phyloP scores from a whole-genome alignment of 2,329 filamentous ascomycete species.

The Fusarium floridanum region DNA sequence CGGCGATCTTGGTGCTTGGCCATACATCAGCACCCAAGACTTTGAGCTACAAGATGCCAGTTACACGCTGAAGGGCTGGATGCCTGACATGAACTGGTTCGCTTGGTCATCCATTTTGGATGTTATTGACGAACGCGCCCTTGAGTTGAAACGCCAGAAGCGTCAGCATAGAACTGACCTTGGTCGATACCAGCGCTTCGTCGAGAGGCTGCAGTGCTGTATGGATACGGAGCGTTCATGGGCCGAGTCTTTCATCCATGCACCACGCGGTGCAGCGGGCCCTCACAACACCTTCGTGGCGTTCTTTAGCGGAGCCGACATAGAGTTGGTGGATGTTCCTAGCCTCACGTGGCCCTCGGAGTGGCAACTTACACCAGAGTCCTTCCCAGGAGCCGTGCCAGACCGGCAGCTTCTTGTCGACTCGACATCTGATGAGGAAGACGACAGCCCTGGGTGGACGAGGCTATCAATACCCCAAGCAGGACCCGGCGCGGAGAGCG shows the following conservation, averaged over 20 bases:
- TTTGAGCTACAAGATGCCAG: constrained; percentile 55
- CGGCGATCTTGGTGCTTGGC: constrained; percentile 50
- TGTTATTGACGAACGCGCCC: constrained; percentile 47
- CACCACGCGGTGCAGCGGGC: constrained; percentile 41
- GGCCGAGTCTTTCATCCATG: constrained; percentile 43
- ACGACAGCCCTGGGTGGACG: constrained; percentile 34
- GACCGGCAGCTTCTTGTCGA: constrained; percentile 19
- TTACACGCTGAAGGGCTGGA: constrained; percentile 59
- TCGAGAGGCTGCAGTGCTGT: constrained; percentile 54
- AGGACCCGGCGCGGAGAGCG: not conserved
- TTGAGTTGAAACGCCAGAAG: constrained; percentile 22
- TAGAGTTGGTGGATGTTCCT: constrained; percentile 1
- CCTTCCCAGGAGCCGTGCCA: constrained; percentile 22
- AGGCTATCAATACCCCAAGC: constrained; percentile 9
- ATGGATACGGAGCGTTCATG: constrained; percentile 61
- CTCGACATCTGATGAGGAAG: constrained; percentile 36
- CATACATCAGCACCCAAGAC: constrained; percentile 46
- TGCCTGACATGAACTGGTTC: constrained; percentile 56
- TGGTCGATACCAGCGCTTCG: constrained; percentile 40
- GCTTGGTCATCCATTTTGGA: constrained; percentile 48
- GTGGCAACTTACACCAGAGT: constrained; percentile 41
- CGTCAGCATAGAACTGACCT: constrained; percentile 13
- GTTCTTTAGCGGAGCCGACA: constrained; percentile 34
- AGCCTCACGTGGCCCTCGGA: constrained; percentile 44
- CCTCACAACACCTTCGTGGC: constrained; percentile 52